Evolutionary conservation across 2,329 filamentous ascomycete genomes (phyloP), one percentile per base, ranked within the genome.

Genomic region (Seiridium unicorne): DNA sequence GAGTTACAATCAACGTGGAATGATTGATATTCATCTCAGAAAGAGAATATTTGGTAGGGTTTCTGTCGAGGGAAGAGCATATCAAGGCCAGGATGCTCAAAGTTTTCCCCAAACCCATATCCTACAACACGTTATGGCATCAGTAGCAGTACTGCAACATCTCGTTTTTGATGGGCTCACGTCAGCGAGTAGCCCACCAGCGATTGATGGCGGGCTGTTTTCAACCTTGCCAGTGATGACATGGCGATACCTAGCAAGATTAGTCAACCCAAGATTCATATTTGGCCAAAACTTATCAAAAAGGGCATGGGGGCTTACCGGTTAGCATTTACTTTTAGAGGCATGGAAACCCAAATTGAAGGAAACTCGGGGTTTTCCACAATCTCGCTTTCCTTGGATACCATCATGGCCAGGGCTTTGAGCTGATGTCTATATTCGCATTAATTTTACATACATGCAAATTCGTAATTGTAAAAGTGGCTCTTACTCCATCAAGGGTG

Each of bases 61-160:
- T 2, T 10, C n/a, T 5, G 26, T 58, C 56, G 18, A 58, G 13
- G 4, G 44, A 51, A 18, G 34, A 51, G 10, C 56, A 58, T 42
- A 51, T 58, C 8, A 58, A 13, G 9, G 44, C 56, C 35, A 58
- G 36, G 2, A 26, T 42, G 31, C 13, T 51, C 18, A 58, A 44
- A 3, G 56, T 51, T 51, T 58, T 58, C 6, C 56, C 56, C 2
- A 58, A 36, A 3, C 56, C 56, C 56, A 58, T 51, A 3, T 58
- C 56, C 56, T 58, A 11, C 8, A 5, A 51, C 13, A 51, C 18
- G 18, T 26, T 26, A 26, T 26, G 34, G 7, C n/a, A 8, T 31
- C 2, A 32, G 35, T 48, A 5, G 42, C 10, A 6, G 31, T 26
- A 9, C 5, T 18, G 44, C 3, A 40, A 3, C 8, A 3, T 4